phyloP scores from a whole-genome alignment of 2,329 filamentous ascomycete species.

The Pseudogymnoascus sp. region DNA sequence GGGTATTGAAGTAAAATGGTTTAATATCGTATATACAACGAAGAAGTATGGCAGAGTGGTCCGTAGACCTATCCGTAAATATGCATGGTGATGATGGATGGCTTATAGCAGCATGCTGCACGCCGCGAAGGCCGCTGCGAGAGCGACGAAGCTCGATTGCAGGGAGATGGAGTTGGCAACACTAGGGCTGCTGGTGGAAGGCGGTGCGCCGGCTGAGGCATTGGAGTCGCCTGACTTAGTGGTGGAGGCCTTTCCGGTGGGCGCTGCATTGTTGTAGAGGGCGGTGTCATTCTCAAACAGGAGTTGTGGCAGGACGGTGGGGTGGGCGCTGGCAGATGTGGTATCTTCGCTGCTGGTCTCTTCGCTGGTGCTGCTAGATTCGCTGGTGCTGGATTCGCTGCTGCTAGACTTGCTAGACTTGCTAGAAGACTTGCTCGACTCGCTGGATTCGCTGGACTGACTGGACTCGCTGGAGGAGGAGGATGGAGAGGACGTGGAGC shows the following conservation, averaged over 20 bases:
- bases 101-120: constrained; percentile 1
- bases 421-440: neutral
- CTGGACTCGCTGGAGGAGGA: neutral
- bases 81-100: neutral
- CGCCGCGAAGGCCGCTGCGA: neutral
- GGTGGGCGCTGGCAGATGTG: neutral
- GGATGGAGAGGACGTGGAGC: neutral
- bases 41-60: neutral
- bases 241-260: neutral
- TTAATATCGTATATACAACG: neutral
- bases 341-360: neutral
- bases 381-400: neutral
- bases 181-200: neutral
- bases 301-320: neutral
- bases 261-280: neutral
- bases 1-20: neutral
- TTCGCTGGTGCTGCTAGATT: neutral
- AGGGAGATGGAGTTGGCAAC: neutral
- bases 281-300: neutral
- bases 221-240: neutral
- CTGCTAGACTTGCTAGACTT: neutral
- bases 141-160: neutral
- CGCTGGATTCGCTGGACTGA: no score
- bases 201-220: neutral
- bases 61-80: neutral